Conservation (phyloP, 345 rosid species). For the Carallia pectinifolia region DNA sequence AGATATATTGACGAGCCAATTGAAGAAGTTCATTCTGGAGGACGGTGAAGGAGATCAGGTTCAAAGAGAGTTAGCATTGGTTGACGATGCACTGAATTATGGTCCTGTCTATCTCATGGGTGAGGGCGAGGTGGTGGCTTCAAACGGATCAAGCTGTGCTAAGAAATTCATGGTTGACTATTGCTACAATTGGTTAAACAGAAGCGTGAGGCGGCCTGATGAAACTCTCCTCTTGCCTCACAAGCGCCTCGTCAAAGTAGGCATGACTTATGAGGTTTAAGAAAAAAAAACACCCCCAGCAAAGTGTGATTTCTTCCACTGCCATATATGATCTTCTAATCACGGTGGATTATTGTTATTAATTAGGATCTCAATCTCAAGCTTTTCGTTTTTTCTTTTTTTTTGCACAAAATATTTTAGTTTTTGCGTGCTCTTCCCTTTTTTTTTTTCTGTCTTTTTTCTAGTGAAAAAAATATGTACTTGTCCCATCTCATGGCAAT, state of each 20-base stretch:
- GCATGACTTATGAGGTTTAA: slow-evolving; percentile 54
- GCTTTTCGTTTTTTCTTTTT: too few relatives aligned
- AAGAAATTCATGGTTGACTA: slow-evolving; percentile 44
- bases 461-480: too few relatives aligned
- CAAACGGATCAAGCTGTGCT: slow-evolving; percentile 29
- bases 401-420: too few relatives aligned
- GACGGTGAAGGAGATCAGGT: neutral
- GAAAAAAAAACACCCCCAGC: neutral
- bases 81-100: slow-evolving; percentile 22
- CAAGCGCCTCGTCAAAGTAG: slow-evolving; percentile 51
- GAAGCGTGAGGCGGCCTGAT: slow-evolving; percentile 36
- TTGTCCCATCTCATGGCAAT: too few relatives aligned
- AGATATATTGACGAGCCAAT: slow-evolving; percentile 22
- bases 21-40: slow-evolving; percentile 34
- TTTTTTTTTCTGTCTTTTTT: too few relatives aligned
- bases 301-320: too few relatives aligned
- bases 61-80: slow-evolving; percentile 1
- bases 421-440: too few relatives aligned
- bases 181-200: slow-evolving; percentile 46
- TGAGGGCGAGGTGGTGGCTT: slow-evolving; percentile 42
- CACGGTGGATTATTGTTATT: too few relatives aligned
- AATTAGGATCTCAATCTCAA: too few relatives aligned
- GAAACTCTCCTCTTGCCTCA: slow-evolving; percentile 47
- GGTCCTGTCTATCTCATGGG: slow-evolving; percentile 52
- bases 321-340: too few relatives aligned